phyloP scores from a whole-genome alignment of 2,329 filamentous ascomycete species.

The Pseudopyrenochaeta lycopersici region DNA sequence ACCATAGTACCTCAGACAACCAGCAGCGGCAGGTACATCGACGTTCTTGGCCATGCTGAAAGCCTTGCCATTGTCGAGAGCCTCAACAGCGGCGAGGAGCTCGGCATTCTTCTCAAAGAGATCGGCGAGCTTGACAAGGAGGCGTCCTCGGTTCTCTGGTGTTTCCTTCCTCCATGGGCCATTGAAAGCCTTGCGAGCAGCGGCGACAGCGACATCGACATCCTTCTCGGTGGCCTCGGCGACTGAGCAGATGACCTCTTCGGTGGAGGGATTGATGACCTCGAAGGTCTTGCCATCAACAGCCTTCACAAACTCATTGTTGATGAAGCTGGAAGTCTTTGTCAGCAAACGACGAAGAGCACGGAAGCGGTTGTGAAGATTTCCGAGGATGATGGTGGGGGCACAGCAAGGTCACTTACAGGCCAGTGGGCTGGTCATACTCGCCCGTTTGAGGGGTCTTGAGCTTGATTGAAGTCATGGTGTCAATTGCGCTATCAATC shows the following conservation, averaged over 20 bases:
- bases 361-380: not conserved
- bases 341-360: slow-evolving; percentile 24
- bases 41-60: slow-evolving; percentile 74
- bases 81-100: slow-evolving; percentile 81
- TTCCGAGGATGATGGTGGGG: not conserved
- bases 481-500: slow-evolving; percentile 24
- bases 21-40: slow-evolving; percentile 74
- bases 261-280: slow-evolving; percentile 86
- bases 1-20: slow-evolving; percentile 83
- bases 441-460: slow-evolving; percentile 73
- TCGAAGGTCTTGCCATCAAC: slow-evolving; percentile 91
- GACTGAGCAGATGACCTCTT: slow-evolving; percentile 85
- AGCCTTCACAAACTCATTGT: slow-evolving; percentile 87
- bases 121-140: slow-evolving; percentile 80
- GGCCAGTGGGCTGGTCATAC: slow-evolving; percentile 63
- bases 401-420: slow-evolving; percentile 53
- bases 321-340: slow-evolving; percentile 74
- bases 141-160: slow-evolving; percentile 74
- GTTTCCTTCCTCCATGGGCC: slow-evolving; percentile 73
- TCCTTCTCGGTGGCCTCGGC: slow-evolving; percentile 90
- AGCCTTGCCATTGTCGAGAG: slow-evolving; percentile 88
- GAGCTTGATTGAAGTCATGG: slow-evolving; percentile 66
- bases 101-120: slow-evolving; percentile 81
- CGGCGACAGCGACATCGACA: slow-evolving; percentile 79
- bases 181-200: slow-evolving; percentile 86